Evolutionary conservation across 495 filamentous ascomycete genomes (phyloP), one percentile per base, ranked within the genome.

Genomic region (Xylaria nigripes): DNA sequence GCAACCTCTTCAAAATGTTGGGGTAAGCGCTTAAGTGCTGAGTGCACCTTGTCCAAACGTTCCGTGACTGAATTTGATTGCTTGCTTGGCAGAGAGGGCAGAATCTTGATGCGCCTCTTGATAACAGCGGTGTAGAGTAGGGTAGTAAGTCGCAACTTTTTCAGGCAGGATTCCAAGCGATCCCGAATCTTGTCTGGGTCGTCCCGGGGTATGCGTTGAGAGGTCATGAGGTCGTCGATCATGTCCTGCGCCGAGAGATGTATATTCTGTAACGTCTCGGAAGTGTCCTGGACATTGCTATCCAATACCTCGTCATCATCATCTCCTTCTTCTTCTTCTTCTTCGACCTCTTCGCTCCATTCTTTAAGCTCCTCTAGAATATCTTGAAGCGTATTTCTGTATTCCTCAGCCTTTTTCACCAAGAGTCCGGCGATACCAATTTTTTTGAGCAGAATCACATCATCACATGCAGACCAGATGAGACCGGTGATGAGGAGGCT

Each of bases 321-420:
- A 18, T 67, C 69, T 0, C 72, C 72, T 2, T 71, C 70, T 9
- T 77, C 73, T 1, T 76, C 72, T 3, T 77, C 75, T 0, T 67
- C 69, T 2, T 72, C 74, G 19, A 75, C 77, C 57, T 84, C 82
- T n/a, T 84, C 84, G 46, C 85, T 82, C 86, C 90, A 96, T 60
- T 89, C 86, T 55, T 88, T 87, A 56, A 96, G 68, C 69, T 96
- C 90, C 58, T 84, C 78, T 24, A 93, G 75, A 0, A 89, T 86
- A 72, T 96, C 90, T 55, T 85, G 77, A 13, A 96, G 67, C 10
- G 87, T 77, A 57, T 86, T 86, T 47, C 81, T 72, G 59, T 82
- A 86, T 54, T 84, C 73, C 60, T 86, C 81, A 15, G 79, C 81
- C 57, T 82, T 85, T 45, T 73, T 66, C 12, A 80, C 66, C 18